Conservation (phyloP, 2,329 filamentous ascomycete species). For the Xylogone sp. region DNA sequence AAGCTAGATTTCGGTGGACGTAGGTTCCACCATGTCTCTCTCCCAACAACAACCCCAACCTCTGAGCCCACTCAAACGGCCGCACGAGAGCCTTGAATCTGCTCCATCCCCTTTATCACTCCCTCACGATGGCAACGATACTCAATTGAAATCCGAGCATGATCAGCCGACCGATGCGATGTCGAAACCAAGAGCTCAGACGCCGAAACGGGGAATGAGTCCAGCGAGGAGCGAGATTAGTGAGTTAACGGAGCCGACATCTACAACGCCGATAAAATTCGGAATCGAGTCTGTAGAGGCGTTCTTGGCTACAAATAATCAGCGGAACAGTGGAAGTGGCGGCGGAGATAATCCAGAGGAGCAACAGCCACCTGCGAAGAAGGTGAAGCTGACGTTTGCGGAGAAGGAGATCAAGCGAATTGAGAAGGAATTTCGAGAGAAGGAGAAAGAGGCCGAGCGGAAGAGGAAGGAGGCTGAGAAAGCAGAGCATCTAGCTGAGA, state of each 20-base stretch:
- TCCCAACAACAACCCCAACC: background rate
- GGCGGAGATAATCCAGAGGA: too few species aligned
- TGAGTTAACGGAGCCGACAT: background rate
- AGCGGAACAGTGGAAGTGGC: too few species aligned
- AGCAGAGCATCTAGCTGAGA: too few species aligned
- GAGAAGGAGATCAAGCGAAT: conserved; percentile 28
- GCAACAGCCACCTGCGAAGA: conserved; percentile 19
- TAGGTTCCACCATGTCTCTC: background rate
- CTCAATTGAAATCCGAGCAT: too few species aligned
- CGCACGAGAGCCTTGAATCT: background rate
- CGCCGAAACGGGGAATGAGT: background rate
- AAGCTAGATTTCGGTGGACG: background rate
- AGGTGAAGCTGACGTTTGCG: conserved; percentile 12
- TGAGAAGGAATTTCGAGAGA: conserved; percentile 14
- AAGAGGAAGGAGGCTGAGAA: conserved; percentile 30
- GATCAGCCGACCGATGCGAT: too few species aligned
- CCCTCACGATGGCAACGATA: too few species aligned
- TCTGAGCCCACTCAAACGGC: background rate
- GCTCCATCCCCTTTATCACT: too few species aligned
- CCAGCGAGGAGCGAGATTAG: background rate
- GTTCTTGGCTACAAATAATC: background rate
- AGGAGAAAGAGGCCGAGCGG: conserved; percentile 23
- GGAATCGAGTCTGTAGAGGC: background rate
- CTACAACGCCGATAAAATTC: background rate
- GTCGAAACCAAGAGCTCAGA: background rate